Evolutionary conservation across 2,329 filamentous ascomycete genomes (phyloP).

Genomic region (Aspergillus candidus): DNA sequence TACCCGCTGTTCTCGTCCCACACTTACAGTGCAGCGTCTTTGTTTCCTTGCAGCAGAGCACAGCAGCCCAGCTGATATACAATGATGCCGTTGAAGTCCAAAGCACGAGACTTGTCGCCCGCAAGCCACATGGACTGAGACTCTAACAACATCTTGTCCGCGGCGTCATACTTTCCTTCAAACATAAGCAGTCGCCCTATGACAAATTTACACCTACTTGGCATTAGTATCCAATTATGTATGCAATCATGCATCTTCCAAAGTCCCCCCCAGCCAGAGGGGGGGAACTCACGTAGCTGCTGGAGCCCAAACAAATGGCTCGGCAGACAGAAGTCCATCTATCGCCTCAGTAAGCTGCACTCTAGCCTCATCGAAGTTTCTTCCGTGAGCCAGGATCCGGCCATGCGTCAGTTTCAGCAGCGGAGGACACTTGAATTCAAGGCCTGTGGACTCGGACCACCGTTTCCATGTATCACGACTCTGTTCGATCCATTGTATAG

Average conservation of each 20-base stretch:
- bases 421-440: neutral
- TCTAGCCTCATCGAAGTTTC: neutral
- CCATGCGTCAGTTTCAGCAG: neutral
- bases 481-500: neutral
- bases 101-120: neutral
- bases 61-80: neutral
- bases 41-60: neutral
- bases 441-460: neutral
- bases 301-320: neutral
- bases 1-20: neutral
- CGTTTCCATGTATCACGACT: neutral
- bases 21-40: neutral
- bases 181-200: neutral
- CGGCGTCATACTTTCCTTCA: neutral
- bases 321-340: neutral
- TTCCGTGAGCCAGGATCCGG: neutral
- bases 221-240: neutral
- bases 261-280: too few relatives aligned
- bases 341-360: neutral
- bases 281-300: neutral
- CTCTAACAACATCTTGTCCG: neutral
- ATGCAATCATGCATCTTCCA: neutral
- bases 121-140: neutral
- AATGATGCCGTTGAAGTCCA: neutral
- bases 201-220: neutral